Evolutionary conservation across 2,329 filamentous ascomycete genomes (phyloP), one percentile per base, ranked within the genome.

Genomic region (Pestalotiopsis sp.): DNA sequence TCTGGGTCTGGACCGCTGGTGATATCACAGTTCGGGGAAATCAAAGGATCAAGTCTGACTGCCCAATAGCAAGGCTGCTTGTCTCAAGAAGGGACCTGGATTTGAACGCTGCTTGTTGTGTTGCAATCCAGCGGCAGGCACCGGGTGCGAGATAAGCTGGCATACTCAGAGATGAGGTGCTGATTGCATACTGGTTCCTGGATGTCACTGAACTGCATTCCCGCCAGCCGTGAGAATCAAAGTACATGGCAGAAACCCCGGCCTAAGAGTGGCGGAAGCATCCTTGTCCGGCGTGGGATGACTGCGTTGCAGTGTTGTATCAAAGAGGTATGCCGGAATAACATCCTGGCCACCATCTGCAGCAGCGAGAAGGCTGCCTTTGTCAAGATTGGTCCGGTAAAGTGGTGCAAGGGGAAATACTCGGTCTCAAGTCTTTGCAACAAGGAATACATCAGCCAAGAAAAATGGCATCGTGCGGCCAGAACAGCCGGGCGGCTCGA

Each of bases 301-400:
- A 31, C n/a, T 25, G 20, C 59, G 59, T 45, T 64, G 61, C 61
- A 45, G 61, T 20, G 39, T 45, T 45, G 61, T 64, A 64, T 64
- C 59, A 36, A 64, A 64, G 49, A 64, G 61, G 61, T 39, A 64
- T 64, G 39, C 61, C 61, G 61, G 39, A 64, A 12, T 62, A 64
- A 23, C 25, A 64, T 39, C n/a, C 23, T 27, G 27, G 59, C 14
- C 31, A 36, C 31, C 13, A 14, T 39, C 38, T 45, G 39, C 39
- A 52, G 20, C 36, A 38, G 20, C n/a, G 61, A 64, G 36, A 41
- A 14, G 59, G 20, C 41, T 25, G 41, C 12, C 23, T 20, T 52
- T n/a, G 20, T 52, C 31, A 20, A 27, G n/a, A 41, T 41, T 62
- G 27, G 27, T 23, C 31, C 31, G 31, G 31, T 36, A 36, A 36